Evolutionary conservation across 768 basidiomycete species (phyloP).

Genomic region (Psilocybe cyanescens): DNA sequence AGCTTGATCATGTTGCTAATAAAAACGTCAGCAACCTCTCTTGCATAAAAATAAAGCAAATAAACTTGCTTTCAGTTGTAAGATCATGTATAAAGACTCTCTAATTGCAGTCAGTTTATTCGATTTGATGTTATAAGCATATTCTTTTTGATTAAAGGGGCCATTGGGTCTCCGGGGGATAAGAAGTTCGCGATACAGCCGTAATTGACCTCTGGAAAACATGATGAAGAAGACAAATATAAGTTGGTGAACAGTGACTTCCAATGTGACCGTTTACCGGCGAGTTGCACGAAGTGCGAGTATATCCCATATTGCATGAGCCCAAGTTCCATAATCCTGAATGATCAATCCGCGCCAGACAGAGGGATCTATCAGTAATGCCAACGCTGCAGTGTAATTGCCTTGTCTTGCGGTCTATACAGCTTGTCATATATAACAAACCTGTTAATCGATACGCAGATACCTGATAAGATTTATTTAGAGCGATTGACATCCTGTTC

Average conservation of each 20-base stretch:
- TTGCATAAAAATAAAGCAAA: conserved; percentile 5
- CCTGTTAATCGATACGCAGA: not conserved
- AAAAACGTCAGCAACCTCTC: conserved; percentile 36
- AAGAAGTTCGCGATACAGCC: conserved; percentile 68
- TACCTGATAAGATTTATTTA: conserved; percentile 76
- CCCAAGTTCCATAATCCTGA: conserved; percentile 74
- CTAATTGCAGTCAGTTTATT: conserved; percentile 44
- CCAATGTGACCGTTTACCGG: conserved; percentile 44
- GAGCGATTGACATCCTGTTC: conserved; percentile 57
- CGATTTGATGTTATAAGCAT: conserved; percentile 49
- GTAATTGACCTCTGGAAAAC: conserved; percentile 60
- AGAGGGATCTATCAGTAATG: conserved; percentile 65
- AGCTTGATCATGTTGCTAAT: conserved; percentile 69
- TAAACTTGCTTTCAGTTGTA: conserved; percentile 47
- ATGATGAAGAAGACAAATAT: not conserved
- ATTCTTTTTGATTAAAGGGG: conserved; percentile 57
- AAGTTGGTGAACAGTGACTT: not conserved
- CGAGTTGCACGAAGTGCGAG: conserved; percentile 70
- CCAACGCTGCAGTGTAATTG: conserved; percentile 60
- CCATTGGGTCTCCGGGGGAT: conserved; percentile 62
- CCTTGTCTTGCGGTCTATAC: conserved; percentile 72
- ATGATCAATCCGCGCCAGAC: conserved; percentile 73
- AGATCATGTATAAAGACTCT: conserved; percentile 47
- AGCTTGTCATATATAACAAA: conserved; percentile 9
- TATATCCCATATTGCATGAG: conserved; percentile 78